Conservation (phyloP, 106 monocot genomes). For the Dactylorhiza incarnata region DNA sequence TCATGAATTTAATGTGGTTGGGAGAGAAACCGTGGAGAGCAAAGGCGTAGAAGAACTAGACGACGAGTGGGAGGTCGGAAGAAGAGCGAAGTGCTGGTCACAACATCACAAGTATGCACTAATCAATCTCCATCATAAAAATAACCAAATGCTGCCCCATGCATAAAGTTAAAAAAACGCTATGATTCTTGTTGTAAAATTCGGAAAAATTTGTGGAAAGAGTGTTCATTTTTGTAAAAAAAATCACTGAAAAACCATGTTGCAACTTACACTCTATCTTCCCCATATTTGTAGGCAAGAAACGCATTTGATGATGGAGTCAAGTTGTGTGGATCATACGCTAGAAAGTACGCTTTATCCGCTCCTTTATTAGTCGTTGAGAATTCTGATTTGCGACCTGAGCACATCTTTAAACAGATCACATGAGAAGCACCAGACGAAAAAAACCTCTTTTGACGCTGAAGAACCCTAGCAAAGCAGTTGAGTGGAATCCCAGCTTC, state of each 20-base stretch:
- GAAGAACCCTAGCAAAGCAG: slow-evolving; percentile 61
- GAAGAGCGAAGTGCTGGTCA: neutral
- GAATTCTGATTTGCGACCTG: slow-evolving; percentile 42
- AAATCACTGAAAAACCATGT: neutral
- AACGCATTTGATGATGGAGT: slow-evolving; percentile 39
- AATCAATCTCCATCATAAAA: too few species aligned
- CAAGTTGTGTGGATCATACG: slow-evolving; percentile 35
- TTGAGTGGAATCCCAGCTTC: slow-evolving; percentile 49
- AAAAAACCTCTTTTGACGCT: slow-evolving; percentile 41
- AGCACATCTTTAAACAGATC: slow-evolving; percentile 38
- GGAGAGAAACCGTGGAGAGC: too few species aligned
- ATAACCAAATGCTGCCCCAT: too few species aligned
- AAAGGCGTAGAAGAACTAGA: neutral
- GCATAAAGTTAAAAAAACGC: neutral
- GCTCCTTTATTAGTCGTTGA: slow-evolving; percentile 36
- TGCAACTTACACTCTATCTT: slow-evolving; percentile 46
- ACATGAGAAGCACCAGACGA: slow-evolving; percentile 33
- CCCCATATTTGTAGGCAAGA: slow-evolving; percentile 30
- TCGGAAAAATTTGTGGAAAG: too few species aligned
- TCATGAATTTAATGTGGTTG: too few species aligned
- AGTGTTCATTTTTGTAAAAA: too few species aligned
- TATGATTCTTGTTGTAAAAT: too few species aligned
- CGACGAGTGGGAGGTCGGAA: neutral
- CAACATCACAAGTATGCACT: too few species aligned
- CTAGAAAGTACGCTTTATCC: slow-evolving; percentile 44